Evolutionary conservation across 495 filamentous ascomycete species (phyloP), one percentile per base, ranked within the genome.

Genomic region (Echria macrotheca): DNA sequence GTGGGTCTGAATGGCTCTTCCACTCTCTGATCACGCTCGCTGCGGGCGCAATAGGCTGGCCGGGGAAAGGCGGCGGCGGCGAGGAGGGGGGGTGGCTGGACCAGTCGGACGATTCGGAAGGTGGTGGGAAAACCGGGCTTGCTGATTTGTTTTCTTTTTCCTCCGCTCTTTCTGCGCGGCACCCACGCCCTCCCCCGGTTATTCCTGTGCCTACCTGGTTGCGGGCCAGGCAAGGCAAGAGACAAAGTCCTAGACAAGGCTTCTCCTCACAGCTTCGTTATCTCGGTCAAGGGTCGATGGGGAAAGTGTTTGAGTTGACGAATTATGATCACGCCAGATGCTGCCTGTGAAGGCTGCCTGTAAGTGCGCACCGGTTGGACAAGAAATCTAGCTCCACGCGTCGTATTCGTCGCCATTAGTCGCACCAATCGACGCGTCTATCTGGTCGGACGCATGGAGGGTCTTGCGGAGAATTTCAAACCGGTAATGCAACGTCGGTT

Each of bases 81-180:
- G n/a, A 19, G 46, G 45, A 19, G 19, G 6, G 41, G 24, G 45
- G 24, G 24, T n/a, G 17, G 23, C 19, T 25, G 46, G 46, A 15
- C 46, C 46, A 48, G 33, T 48, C 46, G 46, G 46, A 26, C 46
- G 40, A 32, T 48, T 48, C 46, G 36, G 36, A 19, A 19, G 17
- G 36, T 35, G 18, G 22, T 14, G 29, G 31, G 18, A 14, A 21
- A 17, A 37, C 38, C 32, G 12, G 8, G 8, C 11, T 19, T 48
- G 33, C 18, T 21, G 21, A 39, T 38, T 29, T 21, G 22, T 48
- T 39, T 48, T 38, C 18, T 38, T 17, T n/a, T 25, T 36, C 37
- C 25, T 17, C 17, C 23, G 23, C 8, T 17, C 12, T 26, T 17
- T 44, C 22, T 18, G 14, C 8, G 6, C n/a, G 11, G 41, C 25